phyloP scores from a whole-genome alignment of 2,329 filamentous ascomycete genomes.

The Penicillium vulpinum region DNA sequence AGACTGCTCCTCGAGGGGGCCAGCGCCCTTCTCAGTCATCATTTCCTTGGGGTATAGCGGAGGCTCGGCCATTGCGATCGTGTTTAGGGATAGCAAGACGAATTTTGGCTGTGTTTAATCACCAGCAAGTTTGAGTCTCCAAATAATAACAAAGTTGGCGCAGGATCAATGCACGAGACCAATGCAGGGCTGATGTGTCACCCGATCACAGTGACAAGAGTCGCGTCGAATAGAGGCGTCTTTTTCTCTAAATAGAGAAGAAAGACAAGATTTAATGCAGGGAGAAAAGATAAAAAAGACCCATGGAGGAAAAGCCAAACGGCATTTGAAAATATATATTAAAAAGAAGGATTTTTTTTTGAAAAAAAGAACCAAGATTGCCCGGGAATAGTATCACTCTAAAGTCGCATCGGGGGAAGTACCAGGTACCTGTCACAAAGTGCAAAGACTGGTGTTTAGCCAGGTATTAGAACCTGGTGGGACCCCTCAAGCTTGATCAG shows the following conservation, averaged over 20 bases:
- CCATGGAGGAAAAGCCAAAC: neutral
- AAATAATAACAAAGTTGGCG: neutral
- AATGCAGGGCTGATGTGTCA: constrained; percentile 3
- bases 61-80: constrained; percentile 12
- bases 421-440: constrained; percentile 1
- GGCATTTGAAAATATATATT: neutral
- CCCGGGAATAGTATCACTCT: constrained; percentile 1
- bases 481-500: constrained; percentile 1
- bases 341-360: neutral
- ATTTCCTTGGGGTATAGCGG: constrained; percentile 14
- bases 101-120: neutral
- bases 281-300: neutral
- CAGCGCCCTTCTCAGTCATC: constrained; percentile 13
- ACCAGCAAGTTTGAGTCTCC: neutral
- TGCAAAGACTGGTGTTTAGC: neutral
- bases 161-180: constrained; percentile 1
- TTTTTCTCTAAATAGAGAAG: neutral
- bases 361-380: neutral
- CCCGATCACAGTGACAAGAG: constrained; percentile 2
- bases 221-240: neutral
- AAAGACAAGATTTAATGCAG: neutral
- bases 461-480: constrained; percentile 1
- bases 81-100: neutral
- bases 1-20: constrained; percentile 11
- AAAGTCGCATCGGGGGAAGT: neutral